phyloP scores from a whole-genome alignment of 768 basidiomycete genomes.

The Phanerochaete sordida region DNA sequence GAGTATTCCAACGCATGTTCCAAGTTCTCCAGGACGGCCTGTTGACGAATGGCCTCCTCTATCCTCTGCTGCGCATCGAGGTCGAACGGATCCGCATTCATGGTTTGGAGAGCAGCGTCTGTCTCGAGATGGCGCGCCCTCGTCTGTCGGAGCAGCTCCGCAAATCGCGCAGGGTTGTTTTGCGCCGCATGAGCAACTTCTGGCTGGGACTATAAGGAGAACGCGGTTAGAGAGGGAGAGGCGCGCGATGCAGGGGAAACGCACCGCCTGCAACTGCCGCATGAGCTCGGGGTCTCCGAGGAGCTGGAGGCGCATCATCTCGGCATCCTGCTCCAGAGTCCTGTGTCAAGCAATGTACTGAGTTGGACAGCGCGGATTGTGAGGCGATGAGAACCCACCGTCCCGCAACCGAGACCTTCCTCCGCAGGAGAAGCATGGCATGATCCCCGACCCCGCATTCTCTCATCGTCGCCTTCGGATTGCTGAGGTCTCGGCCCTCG shows the following conservation, averaged over 20 bases:
- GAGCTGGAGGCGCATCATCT: constrained; percentile 87
- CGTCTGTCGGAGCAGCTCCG: constrained; percentile 62
- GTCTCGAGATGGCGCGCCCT: constrained; percentile 49
- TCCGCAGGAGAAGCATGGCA: constrained; percentile 65
- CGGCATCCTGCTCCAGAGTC: constrained; percentile 72
- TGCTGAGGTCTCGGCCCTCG: constrained; percentile 60
- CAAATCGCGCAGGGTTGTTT: constrained; percentile 69
- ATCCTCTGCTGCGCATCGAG: constrained; percentile 91
- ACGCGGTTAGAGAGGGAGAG: background rate
- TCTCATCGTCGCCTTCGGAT: constrained; percentile 65
- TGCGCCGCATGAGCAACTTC: constrained; percentile 75
- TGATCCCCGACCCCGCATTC: constrained; percentile 60
- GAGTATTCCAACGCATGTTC: constrained; percentile 91
- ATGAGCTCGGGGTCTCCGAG: constrained; percentile 82
- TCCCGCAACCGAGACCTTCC: constrained; percentile 51
- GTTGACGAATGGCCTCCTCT: constrained; percentile 87
- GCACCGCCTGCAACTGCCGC: constrained; percentile 65
- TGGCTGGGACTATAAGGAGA: constrained; percentile 59
- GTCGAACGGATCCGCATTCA: constrained; percentile 89
- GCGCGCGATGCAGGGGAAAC: constrained; percentile 16
- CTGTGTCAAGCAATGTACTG: constrained; percentile 31
- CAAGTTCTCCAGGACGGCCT: constrained; percentile 90
- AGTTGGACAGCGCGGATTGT: background rate
- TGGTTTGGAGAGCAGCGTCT: constrained; percentile 59
- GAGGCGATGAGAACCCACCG: constrained; percentile 27